Evolutionary conservation across 495 filamentous ascomycete genomes (phyloP).

Genomic region (Neurospora hispaniola): DNA sequence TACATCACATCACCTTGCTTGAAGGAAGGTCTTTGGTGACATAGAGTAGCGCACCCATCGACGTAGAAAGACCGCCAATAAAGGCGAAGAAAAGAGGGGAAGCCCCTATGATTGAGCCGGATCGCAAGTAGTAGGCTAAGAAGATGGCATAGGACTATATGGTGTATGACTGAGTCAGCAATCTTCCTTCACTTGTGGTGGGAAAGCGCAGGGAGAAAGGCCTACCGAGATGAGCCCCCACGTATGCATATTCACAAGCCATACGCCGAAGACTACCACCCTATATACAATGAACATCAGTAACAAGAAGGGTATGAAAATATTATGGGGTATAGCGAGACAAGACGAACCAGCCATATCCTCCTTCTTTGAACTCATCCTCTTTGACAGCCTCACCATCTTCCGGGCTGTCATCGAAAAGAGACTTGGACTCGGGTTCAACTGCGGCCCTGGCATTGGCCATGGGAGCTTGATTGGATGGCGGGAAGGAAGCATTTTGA

Average conservation of each 20-base stretch:
- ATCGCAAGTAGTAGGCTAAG: constrained; percentile 57
- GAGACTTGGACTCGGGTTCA: background rate
- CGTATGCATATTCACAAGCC: constrained; percentile 45
- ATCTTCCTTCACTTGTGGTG: background rate
- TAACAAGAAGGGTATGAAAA: background rate
- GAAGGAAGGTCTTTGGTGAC: background rate
- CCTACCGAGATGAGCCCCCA: constrained; percentile 51
- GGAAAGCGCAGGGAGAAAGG: background rate
- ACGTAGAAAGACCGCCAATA: constrained; percentile 61
- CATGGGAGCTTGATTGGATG: background rate
- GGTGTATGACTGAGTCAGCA: background rate
- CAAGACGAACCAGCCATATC: constrained; percentile 34
- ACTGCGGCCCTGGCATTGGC: background rate
- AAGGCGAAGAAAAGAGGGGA: constrained; percentile 57
- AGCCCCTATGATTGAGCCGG: constrained; percentile 45
- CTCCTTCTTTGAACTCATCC: constrained; percentile 33
- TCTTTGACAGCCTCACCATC: constrained; percentile 15
- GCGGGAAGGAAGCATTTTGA: background rate
- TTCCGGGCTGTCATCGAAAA: constrained; percentile 8
- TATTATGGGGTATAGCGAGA: background rate
- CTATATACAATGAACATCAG: constrained; percentile 11
- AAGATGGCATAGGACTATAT: constrained; percentile 56
- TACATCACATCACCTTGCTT: background rate
- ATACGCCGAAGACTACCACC: constrained; percentile 42
- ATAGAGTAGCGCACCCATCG: constrained; percentile 25